Evolutionary conservation across 768 basidiomycete species (phyloP), one percentile per base, ranked within the genome.

Genomic region (Collybia nuda): DNA sequence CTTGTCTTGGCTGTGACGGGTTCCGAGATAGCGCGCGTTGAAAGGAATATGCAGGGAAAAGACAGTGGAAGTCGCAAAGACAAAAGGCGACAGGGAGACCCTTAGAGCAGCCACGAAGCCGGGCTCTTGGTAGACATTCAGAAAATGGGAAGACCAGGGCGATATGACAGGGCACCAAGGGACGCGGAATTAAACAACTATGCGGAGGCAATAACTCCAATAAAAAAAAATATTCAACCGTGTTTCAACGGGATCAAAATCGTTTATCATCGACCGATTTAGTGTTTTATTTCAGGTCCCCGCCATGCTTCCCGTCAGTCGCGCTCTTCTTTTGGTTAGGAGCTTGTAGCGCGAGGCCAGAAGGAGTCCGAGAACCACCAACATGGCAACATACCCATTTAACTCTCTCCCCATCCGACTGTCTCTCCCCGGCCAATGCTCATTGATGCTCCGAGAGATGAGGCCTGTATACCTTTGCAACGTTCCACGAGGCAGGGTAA

Each of bases 241-340:
- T 62, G 69, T 74, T 74, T 73, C 70, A 73, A 58, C 64, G 59
- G 58, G 59, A 69, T 66, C 68, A 72, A 68, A 67, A 62, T 61
- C 57, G 65, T 60, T 65, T 59, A 59, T 46, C 49, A 48, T 56
- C 52, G 47, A 57, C 62, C 58, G 49, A 62, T 53, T 62, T 58
- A 48, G 57, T 55, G 52, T 44, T 42, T 46, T 48, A 38, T 55
- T 52, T 60, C 59, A 72, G 67, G 68, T 71, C 69, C 66, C 72
- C 73, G 70, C 62, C 50, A 38, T 19, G 5, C 46, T 41, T 26
- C 40, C 24, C 17, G 40, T 26, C 21, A 41, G 24, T 41, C 40
- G 40, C 21, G 9, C 40, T 22, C 24, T 41, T 22, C 40, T 41
- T 19, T 41, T 41, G 21, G 32, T 32, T 32, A 32, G 32, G 9